phyloP scores from a whole-genome alignment of 108 stramenopile genomes.

The Nitzschia inconspicua region DNA sequence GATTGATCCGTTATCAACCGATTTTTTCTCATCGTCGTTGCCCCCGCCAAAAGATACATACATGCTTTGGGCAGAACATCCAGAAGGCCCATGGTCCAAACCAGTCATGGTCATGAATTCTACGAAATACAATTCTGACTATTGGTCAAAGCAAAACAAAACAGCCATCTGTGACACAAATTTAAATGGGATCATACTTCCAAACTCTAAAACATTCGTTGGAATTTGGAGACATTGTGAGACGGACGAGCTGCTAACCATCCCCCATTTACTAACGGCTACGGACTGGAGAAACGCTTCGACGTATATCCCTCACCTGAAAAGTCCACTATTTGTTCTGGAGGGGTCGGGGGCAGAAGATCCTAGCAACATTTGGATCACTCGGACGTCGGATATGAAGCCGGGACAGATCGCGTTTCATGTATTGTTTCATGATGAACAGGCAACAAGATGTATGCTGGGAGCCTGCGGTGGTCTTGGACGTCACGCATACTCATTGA shows the following conservation, averaged over 20 bases:
- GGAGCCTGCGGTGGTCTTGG: slow-evolving; percentile 13
- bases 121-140: slow-evolving; percentile 28
- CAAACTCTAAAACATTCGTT: neutral
- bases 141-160: slow-evolving; percentile 21
- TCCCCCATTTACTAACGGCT: slow-evolving; percentile 15
- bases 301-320: slow-evolving; percentile 10
- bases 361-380: slow-evolving; percentile 34
- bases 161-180: slow-evolving; percentile 23
- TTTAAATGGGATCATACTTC: slow-evolving; percentile 23
- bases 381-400: neutral
- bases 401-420: slow-evolving; percentile 15
- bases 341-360: slow-evolving; percentile 28
- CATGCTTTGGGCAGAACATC: slow-evolving; percentile 26
- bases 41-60: slow-evolving; percentile 30
- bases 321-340: slow-evolving; percentile 15
- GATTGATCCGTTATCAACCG: neutral
- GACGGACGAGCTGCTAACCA: slow-evolving; percentile 19
- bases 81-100: slow-evolving; percentile 26
- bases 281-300: slow-evolving; percentile 20
- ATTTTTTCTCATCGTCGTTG: too few relatives aligned
- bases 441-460: slow-evolving; percentile 31
- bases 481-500: slow-evolving; percentile 22
- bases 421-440: slow-evolving; percentile 29
- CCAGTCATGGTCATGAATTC: slow-evolving; percentile 26
- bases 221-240: slow-evolving; percentile 23